A percentile compares a stretch with the other conserved stretches of the same genome.
These are phyloP conservation scores for Macrophomina tecta DNA, from an alignment of 2,329 filamentous ascomycete species.

Conservation along the genomic window DNA sequence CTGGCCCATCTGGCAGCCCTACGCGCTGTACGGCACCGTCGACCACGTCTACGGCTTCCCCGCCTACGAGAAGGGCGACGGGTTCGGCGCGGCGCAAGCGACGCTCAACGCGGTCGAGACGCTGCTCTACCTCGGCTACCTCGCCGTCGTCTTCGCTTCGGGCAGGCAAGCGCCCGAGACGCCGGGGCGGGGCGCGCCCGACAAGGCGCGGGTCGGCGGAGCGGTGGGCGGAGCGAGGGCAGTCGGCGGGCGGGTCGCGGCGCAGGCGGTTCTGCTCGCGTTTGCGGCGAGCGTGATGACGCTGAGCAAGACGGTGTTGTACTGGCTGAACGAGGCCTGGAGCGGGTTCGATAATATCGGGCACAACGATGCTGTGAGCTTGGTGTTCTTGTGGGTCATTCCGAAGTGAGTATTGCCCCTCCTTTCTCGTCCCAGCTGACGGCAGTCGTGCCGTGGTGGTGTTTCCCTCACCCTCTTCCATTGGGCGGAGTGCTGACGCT, in stretches of 20 bases:
- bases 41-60: slow-evolving; percentile 84
- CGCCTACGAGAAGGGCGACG: slow-evolving; percentile 69
- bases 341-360: slow-evolving; percentile 66
- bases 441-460: not conserved
- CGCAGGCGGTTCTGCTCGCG: slow-evolving; percentile 62
- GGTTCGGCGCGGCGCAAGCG: slow-evolving; percentile 80
- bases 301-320: slow-evolving; percentile 70
- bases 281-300: slow-evolving; percentile 68
- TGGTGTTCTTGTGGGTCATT: slow-evolving; percentile 67
- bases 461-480: too few relatives aligned
- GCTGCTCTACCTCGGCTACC: slow-evolving; percentile 67
- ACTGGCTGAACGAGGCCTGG: slow-evolving; percentile 69
- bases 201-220: slow-evolving; percentile 44
- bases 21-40: slow-evolving; percentile 78
- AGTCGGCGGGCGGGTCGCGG: slow-evolving; percentile 59
- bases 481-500: slow-evolving; percentile 20
- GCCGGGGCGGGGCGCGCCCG: slow-evolving; percentile 47
- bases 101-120: slow-evolving; percentile 73
- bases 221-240: slow-evolving; percentile 57
- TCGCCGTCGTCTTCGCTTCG: slow-evolving; percentile 57
- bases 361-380: slow-evolving; percentile 62
- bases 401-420: slow-evolving; percentile 63
- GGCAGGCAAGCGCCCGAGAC: slow-evolving; percentile 18
- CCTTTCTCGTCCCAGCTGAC: not conserved
- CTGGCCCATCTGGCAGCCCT: slow-evolving; percentile 75